A percentile compares a stretch with the other conserved stretches of the same genome.
These are phyloP conservation scores for Triticum aestivum DNA, from an alignment of 176 grass and related monocot species.

Conservation along the genomic window DNA sequence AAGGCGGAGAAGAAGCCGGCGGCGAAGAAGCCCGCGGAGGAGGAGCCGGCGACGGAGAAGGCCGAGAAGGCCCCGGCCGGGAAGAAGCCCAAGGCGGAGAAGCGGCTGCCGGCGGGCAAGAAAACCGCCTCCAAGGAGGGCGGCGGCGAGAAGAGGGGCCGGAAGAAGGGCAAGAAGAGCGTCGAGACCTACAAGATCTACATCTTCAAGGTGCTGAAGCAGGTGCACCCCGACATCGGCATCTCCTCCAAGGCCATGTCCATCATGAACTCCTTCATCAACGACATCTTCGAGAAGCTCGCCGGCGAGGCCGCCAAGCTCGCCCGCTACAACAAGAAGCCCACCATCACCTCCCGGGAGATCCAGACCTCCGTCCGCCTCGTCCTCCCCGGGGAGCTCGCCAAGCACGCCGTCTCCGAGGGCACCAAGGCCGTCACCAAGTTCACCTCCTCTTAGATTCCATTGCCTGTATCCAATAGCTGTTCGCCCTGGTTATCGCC, in stretches of 20 bases:
- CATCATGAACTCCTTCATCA: slow-evolving; percentile 96
- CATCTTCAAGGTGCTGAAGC: slow-evolving; percentile 96
- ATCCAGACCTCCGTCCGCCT: slow-evolving; percentile 67
- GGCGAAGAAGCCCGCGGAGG: background rate
- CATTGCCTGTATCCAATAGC: background rate
- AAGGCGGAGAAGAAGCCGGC: slow-evolving; percentile 19
- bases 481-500: background rate
- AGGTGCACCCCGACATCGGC: slow-evolving; percentile 85
- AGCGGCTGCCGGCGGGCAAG: background rate
- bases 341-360: slow-evolving; percentile 57
- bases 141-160: background rate
- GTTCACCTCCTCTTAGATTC: slow-evolving; percentile 3
- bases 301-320: slow-evolving; percentile 39
- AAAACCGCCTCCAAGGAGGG: slow-evolving; percentile 13
- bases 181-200: slow-evolving; percentile 92
- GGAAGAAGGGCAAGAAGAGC: slow-evolving; percentile 52
- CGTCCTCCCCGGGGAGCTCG: slow-evolving; percentile 57
- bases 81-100: slow-evolving; percentile 1
- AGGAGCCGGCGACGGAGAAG: background rate
- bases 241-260: slow-evolving; percentile 94
- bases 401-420: slow-evolving; percentile 59
- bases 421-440: slow-evolving; percentile 20
- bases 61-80: background rate
- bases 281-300: slow-evolving; percentile 87
- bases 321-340: slow-evolving; percentile 64